Conservation (phyloP, 441 rosid genomes). For the Euphorbia celastroides region DNA sequence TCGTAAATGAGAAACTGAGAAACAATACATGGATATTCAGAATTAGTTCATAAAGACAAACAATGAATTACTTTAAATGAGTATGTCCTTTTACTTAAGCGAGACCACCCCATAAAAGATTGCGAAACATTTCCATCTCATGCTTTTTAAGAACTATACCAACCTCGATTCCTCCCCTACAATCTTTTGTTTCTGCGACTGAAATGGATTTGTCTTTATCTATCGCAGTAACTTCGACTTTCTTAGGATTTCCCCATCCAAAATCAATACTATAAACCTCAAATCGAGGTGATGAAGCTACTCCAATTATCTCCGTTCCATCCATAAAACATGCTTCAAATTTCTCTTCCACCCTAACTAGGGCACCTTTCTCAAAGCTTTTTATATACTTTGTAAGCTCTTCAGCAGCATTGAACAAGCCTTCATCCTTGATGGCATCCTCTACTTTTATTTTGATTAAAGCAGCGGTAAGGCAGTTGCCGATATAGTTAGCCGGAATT, state of each 20-base stretch:
- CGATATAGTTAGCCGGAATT: slow-evolving; percentile 9
- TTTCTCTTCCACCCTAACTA: background rate
- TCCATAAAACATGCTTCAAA: background rate
- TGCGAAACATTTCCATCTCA: slow-evolving; percentile 12
- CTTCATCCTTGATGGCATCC: background rate
- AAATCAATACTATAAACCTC: slow-evolving; percentile 23
- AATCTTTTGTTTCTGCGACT: background rate
- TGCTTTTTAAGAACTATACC: slow-evolving; percentile 10
- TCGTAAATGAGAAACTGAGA: too few relatives aligned
- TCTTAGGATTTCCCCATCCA: background rate
- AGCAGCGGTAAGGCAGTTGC: background rate
- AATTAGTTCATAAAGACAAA: background rate
- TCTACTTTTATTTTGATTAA: background rate
- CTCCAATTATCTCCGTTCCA: slow-evolving; percentile 4
- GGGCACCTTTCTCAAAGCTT: background rate
- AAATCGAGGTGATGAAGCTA: slow-evolving; percentile 38
- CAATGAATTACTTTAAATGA: background rate
- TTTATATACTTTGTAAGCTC: background rate
- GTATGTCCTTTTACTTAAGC: too few relatives aligned
- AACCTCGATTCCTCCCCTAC: slow-evolving; percentile 3
- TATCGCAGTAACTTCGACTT: background rate
- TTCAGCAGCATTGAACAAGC: background rate
- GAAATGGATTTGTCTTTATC: background rate
- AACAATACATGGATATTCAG: too few relatives aligned
- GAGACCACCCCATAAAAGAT: slow-evolving; percentile 15